Evolutionary conservation across 768 basidiomycete genomes (phyloP).

Genomic region (Asterophora lycoperdoides): DNA sequence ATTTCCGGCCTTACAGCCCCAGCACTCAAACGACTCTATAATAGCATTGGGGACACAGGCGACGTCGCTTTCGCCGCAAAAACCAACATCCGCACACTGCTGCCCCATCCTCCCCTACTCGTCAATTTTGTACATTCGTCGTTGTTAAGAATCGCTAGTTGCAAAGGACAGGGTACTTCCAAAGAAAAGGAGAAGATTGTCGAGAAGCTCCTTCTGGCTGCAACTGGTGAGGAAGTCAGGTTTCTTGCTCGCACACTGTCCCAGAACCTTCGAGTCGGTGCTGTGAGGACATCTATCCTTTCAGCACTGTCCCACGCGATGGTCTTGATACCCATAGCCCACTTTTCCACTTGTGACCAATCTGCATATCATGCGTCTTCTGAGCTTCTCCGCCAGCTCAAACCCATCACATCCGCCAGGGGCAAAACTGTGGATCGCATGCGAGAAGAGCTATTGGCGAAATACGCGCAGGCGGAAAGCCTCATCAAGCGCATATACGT

Average conservation of each 20-base stretch:
- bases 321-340: conserved; percentile 49
- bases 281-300: conserved; percentile 78
- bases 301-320: conserved; percentile 77
- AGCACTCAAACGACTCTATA: conserved; percentile 63
- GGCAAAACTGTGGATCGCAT: conserved; percentile 22
- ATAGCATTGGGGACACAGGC: conserved; percentile 75
- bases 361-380: conserved; percentile 22
- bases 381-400: conserved; percentile 25
- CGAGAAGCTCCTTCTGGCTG: conserved; percentile 76
- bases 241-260: conserved; percentile 74
- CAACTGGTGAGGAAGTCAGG: conserved; percentile 83
- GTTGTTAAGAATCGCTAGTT: conserved; percentile 59
- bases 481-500: conserved; percentile 70
- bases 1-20: conserved; percentile 60
- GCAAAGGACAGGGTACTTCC: conserved; percentile 72
- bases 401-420: conserved; percentile 16
- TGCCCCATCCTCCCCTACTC: conserved; percentile 65
- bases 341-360: conserved; percentile 14
- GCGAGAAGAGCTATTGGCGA: conserved; percentile 34
- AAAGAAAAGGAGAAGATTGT: conserved; percentile 76
- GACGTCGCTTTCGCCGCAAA: conserved; percentile 87
- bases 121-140: conserved; percentile 64
- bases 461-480: conserved; percentile 55
- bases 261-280: conserved; percentile 81
- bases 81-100: conserved; percentile 65